Evolutionary conservation across 352 stramenopile species (phyloP).

Genomic region (Achlya hypogyna): DNA sequence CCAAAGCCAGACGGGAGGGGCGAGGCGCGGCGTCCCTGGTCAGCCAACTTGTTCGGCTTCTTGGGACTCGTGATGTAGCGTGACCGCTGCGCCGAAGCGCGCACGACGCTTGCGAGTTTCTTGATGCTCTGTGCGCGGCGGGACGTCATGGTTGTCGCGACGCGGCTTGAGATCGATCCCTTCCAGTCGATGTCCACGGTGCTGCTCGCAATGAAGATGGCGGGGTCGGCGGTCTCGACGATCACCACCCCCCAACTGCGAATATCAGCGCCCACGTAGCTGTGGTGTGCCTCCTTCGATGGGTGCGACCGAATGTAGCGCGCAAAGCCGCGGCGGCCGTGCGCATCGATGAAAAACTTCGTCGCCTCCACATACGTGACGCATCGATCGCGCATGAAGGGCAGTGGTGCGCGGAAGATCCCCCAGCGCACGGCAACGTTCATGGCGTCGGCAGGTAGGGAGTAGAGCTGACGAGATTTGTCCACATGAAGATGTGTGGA

Average conservation of each 20-base stretch:
- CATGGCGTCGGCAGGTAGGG: background rate
- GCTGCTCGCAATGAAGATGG: background rate
- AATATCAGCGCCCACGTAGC: background rate
- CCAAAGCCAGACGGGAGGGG: too few species aligned
- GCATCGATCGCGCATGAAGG: background rate
- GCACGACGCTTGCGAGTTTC: background rate
- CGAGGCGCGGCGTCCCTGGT: too few species aligned
- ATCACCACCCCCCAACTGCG: background rate
- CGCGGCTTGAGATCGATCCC: background rate
- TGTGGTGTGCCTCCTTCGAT: background rate
- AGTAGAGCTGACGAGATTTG: background rate
- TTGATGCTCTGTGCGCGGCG: background rate
- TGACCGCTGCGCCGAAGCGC: too few species aligned
- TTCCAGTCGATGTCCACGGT: slow-evolving; percentile 17
- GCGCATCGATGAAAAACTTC: background rate
- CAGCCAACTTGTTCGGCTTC: too few species aligned
- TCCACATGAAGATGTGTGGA: background rate
- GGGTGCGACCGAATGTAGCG: background rate
- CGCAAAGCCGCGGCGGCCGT: background rate
- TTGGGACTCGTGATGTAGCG: too few species aligned
- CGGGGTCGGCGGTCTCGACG: slow-evolving; percentile 2
- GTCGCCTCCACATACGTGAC: background rate
- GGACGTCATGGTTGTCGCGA: background rate
- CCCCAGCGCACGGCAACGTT: background rate
- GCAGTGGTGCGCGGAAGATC: background rate